A percentile compares a stretch with the other conserved stretches of the same genome.
Conservation (phyloP, 2,329 filamentous ascomycete species). For the Diaporthe citri region DNA sequence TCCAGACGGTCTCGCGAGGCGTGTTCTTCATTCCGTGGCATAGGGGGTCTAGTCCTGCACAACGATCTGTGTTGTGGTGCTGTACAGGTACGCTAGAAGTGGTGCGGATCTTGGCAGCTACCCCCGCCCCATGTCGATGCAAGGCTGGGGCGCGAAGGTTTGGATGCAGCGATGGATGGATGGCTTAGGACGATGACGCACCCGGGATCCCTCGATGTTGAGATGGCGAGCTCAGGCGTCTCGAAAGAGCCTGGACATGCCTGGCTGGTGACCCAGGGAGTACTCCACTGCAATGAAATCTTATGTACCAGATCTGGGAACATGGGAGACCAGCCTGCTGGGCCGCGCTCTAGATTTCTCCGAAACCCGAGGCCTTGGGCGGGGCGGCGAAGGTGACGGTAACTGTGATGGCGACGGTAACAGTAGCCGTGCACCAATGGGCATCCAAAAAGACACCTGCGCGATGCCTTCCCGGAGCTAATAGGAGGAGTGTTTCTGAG, state of each 20-base stretch:
- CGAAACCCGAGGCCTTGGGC: conserved; percentile 12
- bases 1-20: neutral
- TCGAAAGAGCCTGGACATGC: conserved; percentile 3
- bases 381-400: neutral
- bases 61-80: neutral
- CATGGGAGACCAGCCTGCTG: neutral
- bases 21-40: neutral
- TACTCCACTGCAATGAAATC: conserved; percentile 5
- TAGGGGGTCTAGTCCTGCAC: neutral
- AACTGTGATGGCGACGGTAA: neutral
- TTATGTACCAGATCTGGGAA: neutral
- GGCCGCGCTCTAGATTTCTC: neutral
- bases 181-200: conserved; percentile 11
- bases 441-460: no score
- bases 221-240: neutral
- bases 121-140: conserved; percentile 6
- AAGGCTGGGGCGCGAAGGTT: neutral
- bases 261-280: neutral
- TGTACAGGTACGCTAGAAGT: neutral
- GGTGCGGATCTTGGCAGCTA: conserved; percentile 19
- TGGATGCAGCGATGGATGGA: conserved; percentile 7
- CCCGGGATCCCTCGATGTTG: neutral
- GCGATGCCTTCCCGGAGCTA: neutral
- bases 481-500: neutral
- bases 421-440: neutral